Base-by-base conservation (phyloP, 345 rosid genomes). In the Schrenkiella parvula region DNA sequence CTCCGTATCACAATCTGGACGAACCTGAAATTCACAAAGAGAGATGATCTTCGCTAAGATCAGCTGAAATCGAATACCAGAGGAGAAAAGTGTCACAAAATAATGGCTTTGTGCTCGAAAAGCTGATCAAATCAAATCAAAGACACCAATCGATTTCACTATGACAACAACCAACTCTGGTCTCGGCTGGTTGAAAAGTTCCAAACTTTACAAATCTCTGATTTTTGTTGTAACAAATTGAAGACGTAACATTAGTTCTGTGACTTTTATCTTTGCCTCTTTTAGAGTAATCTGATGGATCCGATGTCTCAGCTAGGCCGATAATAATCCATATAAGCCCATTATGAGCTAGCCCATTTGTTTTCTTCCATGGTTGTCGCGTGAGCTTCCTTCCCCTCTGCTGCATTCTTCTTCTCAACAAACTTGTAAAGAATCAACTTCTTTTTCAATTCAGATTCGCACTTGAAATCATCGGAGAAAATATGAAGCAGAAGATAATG, bases 391-490 rank as follows among this genome's bases (percentile, higher is more conserved):
- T 60, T 48, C 17, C 19, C 31, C 15, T 48, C 34, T 35, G n/a
- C 13, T 44, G 47, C 6, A 2, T 13, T 35, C 43, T 32, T 19
- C 55, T 62, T 29, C 23, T 51, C 51, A 71, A 51, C 61, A 42
- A 38, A 60, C 52, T 57, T 22, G 8, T 21, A 34, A 26, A 58
- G 1, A 59, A 35, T 46, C 53, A 37, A 25, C 60, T 8, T 41
- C 54, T 22, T n/a, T n/a, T n/a, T 62, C 55, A 2, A 1, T 62
- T 62, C 62, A 62, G 77, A 72, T 64, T 72, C 57, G 12, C 64
- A 22, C 8, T 8, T 32, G 10, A 63, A 6, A 0, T 18, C 4
- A 4, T 61, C 22, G 3, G 15, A 17, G 2, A 3, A 21, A 10
- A n/a, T n/a, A n/a, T n/a, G n/a, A n/a, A n/a, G n/a, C n/a, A n/a